Evolutionary conservation across 148 eudicot genomes (phyloP), one percentile per base, ranked within the genome.

Genomic region (Suaeda aralocaspica): DNA sequence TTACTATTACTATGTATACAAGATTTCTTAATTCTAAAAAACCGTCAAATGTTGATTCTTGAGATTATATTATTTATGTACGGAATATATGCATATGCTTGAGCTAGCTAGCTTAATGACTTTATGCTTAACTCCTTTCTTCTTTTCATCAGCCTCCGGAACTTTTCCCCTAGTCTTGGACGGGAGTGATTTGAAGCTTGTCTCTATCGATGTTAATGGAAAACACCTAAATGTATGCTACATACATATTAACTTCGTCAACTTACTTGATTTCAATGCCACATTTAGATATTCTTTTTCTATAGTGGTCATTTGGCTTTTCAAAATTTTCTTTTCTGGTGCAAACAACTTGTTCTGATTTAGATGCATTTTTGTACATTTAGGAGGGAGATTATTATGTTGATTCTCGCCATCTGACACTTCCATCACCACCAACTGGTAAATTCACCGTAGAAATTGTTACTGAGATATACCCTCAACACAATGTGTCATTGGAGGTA

Each of bases 401-500:
- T 81, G 90, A 87, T 65, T 82, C 92, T 49, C 89, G 97, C 67
- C 96, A 91, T 77, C 70, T 94, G 67, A 87, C 86, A 33, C 74
- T 91, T 39, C 68, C 64, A 60, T 84, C 88, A 39, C 98, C 85
- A 28, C 97, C 98, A 57, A 84, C 79, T 79, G 81, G 88, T 70
- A 83, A 73, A 69, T 94, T 91, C 79, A 81, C 80, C 3, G 62
- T 94, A 76, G 96, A 89, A 80, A 87, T 89, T 77, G 88, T 81
- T 45, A 89, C 88, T n/a, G 96, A 91, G 86, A 91, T 89, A 77
- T 76, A 73, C 65, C 99, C 99, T 55, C 92, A 89, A 72, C 87
- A 78, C 80, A 91, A 94, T 84, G 91, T 97, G 51, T 91, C 99
- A 3, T 79, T 94, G 45, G 92, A 89, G 95, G 98, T 93, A 62